phyloP scores from a whole-genome alignment of 331 rosid genomes.

The Erythrophleum ivorense region DNA sequence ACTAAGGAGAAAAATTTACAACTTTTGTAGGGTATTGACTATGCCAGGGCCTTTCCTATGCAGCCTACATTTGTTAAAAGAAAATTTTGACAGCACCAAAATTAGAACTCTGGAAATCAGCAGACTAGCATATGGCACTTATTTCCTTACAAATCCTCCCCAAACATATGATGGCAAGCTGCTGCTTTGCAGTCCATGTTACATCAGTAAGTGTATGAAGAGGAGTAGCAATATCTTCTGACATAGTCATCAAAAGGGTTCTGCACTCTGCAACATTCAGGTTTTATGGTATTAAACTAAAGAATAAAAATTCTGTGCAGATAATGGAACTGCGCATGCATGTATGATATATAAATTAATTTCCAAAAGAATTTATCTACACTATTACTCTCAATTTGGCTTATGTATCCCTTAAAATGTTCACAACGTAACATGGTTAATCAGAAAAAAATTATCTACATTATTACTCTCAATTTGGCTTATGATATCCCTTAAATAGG shows the following conservation, averaged over 20 bases:
- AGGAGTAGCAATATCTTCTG: constrained; percentile 62
- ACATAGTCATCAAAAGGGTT: constrained; percentile 61
- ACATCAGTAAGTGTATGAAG: constrained; percentile 59
- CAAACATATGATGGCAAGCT: constrained; percentile 50
- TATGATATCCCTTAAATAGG: not conserved
- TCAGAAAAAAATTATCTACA: not conserved
- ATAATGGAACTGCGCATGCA: not conserved
- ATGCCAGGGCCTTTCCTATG: not conserved
- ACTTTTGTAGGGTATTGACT: constrained; percentile 4
- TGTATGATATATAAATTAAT: not conserved
- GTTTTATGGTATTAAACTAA: not conserved
- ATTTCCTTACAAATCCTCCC: constrained; percentile 38
- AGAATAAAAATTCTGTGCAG: not conserved
- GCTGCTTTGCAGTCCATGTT: constrained; percentile 69
- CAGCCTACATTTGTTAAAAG: not conserved
- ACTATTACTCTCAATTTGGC: not conserved
- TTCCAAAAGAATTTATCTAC: not conserved
- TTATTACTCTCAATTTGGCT: too few species aligned
- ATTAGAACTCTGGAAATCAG: constrained; percentile 9
- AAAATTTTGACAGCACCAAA: constrained; percentile 23
- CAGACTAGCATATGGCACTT: not conserved
- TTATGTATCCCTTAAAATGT: not conserved
- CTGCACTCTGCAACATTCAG: constrained; percentile 58
- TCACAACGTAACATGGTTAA: not conserved
- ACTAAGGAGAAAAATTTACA: constrained; percentile 33